phyloP scores from a whole-genome alignment of 139 green algal genomes.

The Coelastrella sp. region DNA sequence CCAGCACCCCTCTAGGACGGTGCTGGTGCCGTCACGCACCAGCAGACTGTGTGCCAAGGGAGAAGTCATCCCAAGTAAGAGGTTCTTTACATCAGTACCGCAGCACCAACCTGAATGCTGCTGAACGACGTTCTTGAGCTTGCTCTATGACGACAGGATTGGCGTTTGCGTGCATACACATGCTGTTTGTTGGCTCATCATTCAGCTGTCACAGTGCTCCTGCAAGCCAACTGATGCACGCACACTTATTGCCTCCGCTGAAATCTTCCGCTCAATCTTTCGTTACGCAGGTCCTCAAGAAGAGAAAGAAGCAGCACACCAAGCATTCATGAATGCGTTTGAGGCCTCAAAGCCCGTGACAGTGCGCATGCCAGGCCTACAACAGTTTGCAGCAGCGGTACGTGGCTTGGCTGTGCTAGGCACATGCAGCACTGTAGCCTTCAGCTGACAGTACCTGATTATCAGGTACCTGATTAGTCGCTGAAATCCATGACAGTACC shows the following conservation, averaged over 20 bases:
- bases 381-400: constrained; percentile 48
- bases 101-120: neutral
- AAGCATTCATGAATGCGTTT: constrained; percentile 51
- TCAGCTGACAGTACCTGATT: too few relatives aligned
- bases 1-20: neutral
- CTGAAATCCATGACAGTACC: too few relatives aligned
- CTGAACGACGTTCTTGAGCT: neutral
- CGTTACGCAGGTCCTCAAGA: constrained; percentile 29
- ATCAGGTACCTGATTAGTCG: too few relatives aligned
- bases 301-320: constrained; percentile 42
- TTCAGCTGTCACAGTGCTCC: neutral
- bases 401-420: neutral
- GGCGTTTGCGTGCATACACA: neutral
- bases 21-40: constrained; percentile 1
- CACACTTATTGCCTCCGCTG: neutral
- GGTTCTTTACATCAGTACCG: neutral
- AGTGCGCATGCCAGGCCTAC: constrained; percentile 45
- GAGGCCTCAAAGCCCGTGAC: constrained; percentile 33
- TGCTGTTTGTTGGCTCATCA: neutral
- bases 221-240: neutral
- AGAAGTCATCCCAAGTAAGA: neutral
- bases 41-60: neutral
- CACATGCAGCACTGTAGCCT: neutral
- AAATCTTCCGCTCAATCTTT: neutral
- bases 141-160: neutral